Conservation (phyloP, 1,284 basidiomycete species). For the Naganishia sp. region DNA sequence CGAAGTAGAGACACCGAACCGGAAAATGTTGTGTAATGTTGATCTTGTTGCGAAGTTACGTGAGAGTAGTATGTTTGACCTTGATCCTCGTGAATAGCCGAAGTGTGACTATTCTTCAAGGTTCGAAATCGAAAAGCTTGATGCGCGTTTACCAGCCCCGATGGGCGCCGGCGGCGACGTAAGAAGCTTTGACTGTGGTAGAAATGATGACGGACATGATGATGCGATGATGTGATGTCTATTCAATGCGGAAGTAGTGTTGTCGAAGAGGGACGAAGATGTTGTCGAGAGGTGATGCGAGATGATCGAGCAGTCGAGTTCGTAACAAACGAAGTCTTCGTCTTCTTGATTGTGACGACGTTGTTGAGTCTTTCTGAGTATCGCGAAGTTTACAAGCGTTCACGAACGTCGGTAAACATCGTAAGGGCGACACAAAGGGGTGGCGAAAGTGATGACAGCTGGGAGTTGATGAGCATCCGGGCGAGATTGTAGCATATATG, state of each 20-base stretch:
- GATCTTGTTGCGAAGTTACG: slow-evolving; percentile 22
- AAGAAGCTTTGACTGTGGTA: slow-evolving; percentile 17
- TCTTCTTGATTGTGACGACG: neutral
- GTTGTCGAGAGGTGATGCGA: neutral
- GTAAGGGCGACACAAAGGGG: neutral
- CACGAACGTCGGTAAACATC: slow-evolving; percentile 23
- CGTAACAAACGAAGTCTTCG: neutral
- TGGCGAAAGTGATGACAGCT: neutral
- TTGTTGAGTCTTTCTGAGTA: neutral
- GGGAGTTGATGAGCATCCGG: neutral
- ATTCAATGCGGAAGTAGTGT: neutral
- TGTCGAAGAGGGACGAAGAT: neutral
- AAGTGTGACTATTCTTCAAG: slow-evolving; percentile 7
- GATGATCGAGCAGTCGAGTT: neutral
- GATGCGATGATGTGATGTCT: slow-evolving; percentile 17
- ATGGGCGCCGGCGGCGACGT: slow-evolving; percentile 21
- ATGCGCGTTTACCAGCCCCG: slow-evolving; percentile 23
- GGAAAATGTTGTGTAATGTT: slow-evolving; percentile 19
- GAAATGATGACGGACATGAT: slow-evolving; percentile 17
- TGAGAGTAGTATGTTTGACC: slow-evolving; percentile 4
- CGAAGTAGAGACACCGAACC: slow-evolving; percentile 22
- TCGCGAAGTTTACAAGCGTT: slow-evolving; percentile 21
- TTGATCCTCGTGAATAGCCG: slow-evolving; percentile 2
- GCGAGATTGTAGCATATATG: neutral
- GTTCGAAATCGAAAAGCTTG: slow-evolving; percentile 8